Base-by-base conservation (phyloP, 768 basidiomycete genomes). In the Dentipellis fragilis region DNA sequence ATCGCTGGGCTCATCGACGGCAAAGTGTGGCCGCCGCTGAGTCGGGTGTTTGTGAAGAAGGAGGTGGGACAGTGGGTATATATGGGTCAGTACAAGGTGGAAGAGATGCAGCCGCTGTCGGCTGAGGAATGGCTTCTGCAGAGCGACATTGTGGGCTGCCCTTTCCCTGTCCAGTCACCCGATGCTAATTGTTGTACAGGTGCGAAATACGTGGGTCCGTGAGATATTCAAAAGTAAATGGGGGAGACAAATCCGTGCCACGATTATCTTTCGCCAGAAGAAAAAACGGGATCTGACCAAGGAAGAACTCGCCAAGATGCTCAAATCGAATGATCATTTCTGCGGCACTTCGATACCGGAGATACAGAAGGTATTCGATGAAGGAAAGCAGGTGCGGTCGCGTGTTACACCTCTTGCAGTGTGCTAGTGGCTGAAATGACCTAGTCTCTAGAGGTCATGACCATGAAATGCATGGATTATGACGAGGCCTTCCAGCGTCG, bases 11-110 rank as follows among this genome's bases (percentile, higher is more conserved):
- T 19, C n/a, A 16, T 19, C 42, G n/a, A 45, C n/a, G 42, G 42
- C n/a, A 45, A 19, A n/a, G 42, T 45, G 8, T 45, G 34, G n/a
- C 19, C 16, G 6, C 51, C 37, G 12, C 51, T 17, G 45, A 40
- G 48, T 17, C 38, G 46, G 37, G 38, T 56, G 21, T 51, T 56
- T 21, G 38, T 56, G 9, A 40, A 49, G 4, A 38, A 45, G 14
- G 34, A 48, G 2, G 16, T 8, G 9, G 23, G 16, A 11, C 12
- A 38, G 8, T 45, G 21, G n/a, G 38, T 38, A 38, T 56, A 56
- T 34, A 37, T 56, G n/a, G 55, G 55, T 19, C 49, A 56, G 16
- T 56, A 56, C 14, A 40, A 17, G 39, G 34, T 56, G 22, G 16
- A 19, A 9, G 37, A 10, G 12, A 11, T 36, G 2, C 23, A 36